Evolutionary conservation across 106 monocot species (phyloP), one percentile per base, ranked within the genome.

Genomic region (Allium cepa): DNA sequence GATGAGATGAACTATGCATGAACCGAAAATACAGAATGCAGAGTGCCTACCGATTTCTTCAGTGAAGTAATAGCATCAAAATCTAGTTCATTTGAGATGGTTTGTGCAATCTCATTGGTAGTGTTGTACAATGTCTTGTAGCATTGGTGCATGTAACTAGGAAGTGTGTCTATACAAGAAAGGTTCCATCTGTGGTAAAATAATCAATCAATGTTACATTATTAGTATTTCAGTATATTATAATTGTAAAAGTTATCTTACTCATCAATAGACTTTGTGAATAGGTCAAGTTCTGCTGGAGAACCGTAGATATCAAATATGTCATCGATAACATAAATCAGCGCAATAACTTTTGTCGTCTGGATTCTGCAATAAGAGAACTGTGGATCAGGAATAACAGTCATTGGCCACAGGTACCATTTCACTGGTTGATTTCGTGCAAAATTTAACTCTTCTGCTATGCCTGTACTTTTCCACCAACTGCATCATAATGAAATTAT

Each of bases 261-360:
- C 59, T 18, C 22, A 9, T 9, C 22, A 59, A 16, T 18, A 17
- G 18, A 9, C 1, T 59, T 16, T 8, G 22, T 50, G 66, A 66
- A 66, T 51, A 66, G 66, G 22, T 22, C 12, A 8, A 66, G 66
- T 66, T 86, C 82, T 1, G 79, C 82, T 3, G 56, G 57, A 36
- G 76, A 68, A 6, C 79, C 86, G 56, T 53, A 53, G 11, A 82
- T 62, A 59, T 86, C 86, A 71, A 74, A 86, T 7, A 86, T 86
- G 56, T 86, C 82, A 64, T 86, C 86, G 7, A 86, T 73, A 6
- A 86, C 47, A 16, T 86, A 86, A 1, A 86, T 22, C 57, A 86
- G 69, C 4, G 82, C 57, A 49, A 86, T 76, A 8, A 72, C 26
- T 74, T 86, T 86, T 47, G 86, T 77, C 4, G 82, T 26, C 49